Percentiles rank a stretch among this genome's conserved stretches.
phyloP scores from a whole-genome alignment of 2,329 filamentous ascomycete genomes.

The Epichloe sp. region DNA sequence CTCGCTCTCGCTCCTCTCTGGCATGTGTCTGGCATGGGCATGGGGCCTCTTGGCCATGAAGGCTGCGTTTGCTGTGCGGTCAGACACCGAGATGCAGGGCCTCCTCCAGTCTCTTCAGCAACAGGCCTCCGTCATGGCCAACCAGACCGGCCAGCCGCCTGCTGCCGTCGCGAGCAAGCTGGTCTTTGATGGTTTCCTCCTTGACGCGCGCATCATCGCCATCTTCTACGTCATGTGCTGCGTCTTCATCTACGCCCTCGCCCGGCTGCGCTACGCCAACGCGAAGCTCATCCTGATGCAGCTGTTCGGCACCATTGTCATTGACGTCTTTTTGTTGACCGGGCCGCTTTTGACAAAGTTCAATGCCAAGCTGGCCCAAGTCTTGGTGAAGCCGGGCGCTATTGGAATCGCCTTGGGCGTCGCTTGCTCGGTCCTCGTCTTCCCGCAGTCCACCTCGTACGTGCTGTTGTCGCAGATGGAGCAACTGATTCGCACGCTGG shows the following conservation, averaged over 20 bases:
- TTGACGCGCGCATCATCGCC: slow-evolving; percentile 31
- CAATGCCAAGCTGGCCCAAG: slow-evolving; percentile 22
- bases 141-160: slow-evolving; percentile 11
- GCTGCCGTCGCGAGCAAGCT: slow-evolving; percentile 20
- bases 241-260: slow-evolving; percentile 29
- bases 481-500: slow-evolving; percentile 18
- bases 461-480: slow-evolving; percentile 23
- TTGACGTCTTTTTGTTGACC: slow-evolving; percentile 30
- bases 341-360: slow-evolving; percentile 29
- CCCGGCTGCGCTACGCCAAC: slow-evolving; percentile 30
- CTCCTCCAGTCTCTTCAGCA: slow-evolving; percentile 20
- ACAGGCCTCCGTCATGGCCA: slow-evolving; percentile 21
- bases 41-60: slow-evolving; percentile 38
- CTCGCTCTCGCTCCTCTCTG: slow-evolving; percentile 28
- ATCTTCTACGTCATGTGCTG: slow-evolving; percentile 25
- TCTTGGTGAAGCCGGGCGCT: slow-evolving; percentile 31
- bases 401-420: slow-evolving; percentile 32
- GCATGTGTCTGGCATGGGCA: slow-evolving; percentile 33
- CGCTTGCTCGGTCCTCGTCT: slow-evolving; percentile 30
- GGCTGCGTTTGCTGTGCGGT: slow-evolving; percentile 29
- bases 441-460: slow-evolving; percentile 35
- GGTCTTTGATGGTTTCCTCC: slow-evolving; percentile 31
- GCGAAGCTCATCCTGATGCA: slow-evolving; percentile 31
- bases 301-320: slow-evolving; percentile 33
- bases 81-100: slow-evolving; percentile 23